phyloP scores from a whole-genome alignment of 148 eudicot genomes.

The Fagopyrum tataricum region DNA sequence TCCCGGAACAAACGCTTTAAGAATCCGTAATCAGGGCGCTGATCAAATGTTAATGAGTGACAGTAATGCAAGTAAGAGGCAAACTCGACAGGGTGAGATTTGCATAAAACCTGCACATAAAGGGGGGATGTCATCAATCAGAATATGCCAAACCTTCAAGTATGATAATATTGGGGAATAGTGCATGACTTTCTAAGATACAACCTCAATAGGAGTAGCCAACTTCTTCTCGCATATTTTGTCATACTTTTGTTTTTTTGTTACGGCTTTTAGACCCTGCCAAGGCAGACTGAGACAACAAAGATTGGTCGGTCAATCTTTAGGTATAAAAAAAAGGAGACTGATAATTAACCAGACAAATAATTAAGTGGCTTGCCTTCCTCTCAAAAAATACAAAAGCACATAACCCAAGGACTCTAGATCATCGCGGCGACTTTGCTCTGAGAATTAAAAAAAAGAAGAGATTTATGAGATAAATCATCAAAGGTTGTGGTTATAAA shows the following conservation, averaged over 20 bases:
- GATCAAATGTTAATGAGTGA: conserved; percentile 96
- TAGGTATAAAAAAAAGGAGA: neutral
- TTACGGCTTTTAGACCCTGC: conserved; percentile 98
- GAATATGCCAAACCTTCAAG: neutral
- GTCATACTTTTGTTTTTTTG: conserved; percentile 98
- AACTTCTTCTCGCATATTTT: conserved; percentile 97
- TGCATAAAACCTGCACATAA: conserved; percentile 66
- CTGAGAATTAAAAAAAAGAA: neutral
- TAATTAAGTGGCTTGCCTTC: conserved; percentile 8
- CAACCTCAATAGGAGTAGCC: conserved; percentile 94
- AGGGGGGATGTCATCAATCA: neutral
- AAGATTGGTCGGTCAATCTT: neutral
- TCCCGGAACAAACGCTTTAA: conserved; percentile 94
- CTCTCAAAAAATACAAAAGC: conserved; percentile 10
- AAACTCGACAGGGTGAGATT: conserved; percentile 94
- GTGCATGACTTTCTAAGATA: neutral
- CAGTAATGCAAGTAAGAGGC: conserved; percentile 98
- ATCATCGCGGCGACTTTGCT: conserved; percentile 12
- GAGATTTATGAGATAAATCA: neutral
- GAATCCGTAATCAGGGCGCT: conserved; percentile 97
- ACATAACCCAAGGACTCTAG: conserved; percentile 12
- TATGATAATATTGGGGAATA: neutral
- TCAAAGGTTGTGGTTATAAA: neutral
- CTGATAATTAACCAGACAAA: neutral
- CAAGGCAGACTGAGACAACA: conserved; percentile 68